These are phyloP conservation scores for Danielia reshetovae DNA, from an alignment of 805 yeast species.

Conservation along the genomic window DNA sequence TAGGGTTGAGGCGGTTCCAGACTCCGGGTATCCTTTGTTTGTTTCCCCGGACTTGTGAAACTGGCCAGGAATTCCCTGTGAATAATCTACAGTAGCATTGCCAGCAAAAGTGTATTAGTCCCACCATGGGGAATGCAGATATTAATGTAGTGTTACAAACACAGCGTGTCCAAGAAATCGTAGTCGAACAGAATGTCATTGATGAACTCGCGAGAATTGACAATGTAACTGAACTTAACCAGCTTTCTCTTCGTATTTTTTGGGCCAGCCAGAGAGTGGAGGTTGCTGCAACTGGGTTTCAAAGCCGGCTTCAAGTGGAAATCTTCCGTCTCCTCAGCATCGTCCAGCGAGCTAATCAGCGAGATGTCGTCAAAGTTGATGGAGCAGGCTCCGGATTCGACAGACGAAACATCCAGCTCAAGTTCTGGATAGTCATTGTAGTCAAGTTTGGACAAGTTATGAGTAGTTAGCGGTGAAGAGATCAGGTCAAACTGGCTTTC, in stretches of 20 bases:
- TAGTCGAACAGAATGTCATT: conserved; percentile 43
- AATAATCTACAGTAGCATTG: no score
- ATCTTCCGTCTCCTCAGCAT: conserved; percentile 9
- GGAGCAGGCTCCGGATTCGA: conserved; percentile 5
- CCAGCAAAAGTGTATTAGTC: conserved; percentile 2
- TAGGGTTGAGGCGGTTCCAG: no score
- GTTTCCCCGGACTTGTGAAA: neutral
- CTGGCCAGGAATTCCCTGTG: neutral
- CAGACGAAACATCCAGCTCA: conserved; percentile 43
- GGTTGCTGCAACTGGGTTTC: conserved; percentile 8
- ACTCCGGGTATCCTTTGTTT: neutral
- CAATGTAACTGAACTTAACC: conserved; percentile 41
- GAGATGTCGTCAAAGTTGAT: conserved; percentile 10
- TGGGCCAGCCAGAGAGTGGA: conserved; percentile 3
- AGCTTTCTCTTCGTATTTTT: conserved; percentile 10
- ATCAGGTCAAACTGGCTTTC: conserved; percentile 1
- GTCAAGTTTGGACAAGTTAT: conserved; percentile 4
- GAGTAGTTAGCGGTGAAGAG: conserved; percentile 5
- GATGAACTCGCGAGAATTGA: conserved; percentile 43
- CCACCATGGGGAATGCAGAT: neutral
- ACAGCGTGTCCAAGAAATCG: conserved; percentile 36
- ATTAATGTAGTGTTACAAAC: conserved; percentile 18
- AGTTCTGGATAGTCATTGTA: conserved; percentile 48
- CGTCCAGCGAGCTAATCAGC: conserved; percentile 8
- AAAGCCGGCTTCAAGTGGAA: conserved; percentile 18